Base-by-base conservation (phyloP, 2,329 filamentous ascomycete species). In the Massarina eburnea region DNA sequence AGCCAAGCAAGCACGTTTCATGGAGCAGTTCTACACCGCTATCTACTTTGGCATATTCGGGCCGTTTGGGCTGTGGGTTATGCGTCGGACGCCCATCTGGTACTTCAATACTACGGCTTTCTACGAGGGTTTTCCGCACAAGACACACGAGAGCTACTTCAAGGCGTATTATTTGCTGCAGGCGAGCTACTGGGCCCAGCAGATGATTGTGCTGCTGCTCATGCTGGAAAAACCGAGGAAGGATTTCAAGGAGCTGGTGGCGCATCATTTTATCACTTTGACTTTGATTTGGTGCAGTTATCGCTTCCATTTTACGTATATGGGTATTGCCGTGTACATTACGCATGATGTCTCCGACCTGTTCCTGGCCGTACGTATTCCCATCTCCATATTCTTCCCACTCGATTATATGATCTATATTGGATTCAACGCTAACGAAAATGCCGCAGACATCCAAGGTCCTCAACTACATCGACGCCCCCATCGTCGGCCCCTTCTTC, bases 81-180 rank as follows among this genome's bases (percentile, higher is more conserved):
- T 97, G 91, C 87, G 81, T 64, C 80, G 82, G 52, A 92, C 89
- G n/a, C 86, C 91, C 7, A 84, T 96, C 33, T 96, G 91, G 92
- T 96, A 95, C 72, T 96, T 95, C 80, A 91, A 95, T 74, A 94
- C 89, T 2, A 78, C 76, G 21, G 89, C 84, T 70, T 95, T 96
- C 89, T 96, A 95, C 72, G 89, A 92, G 70, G 78, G 77, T 15
- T 96, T 90, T 70, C 91, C 91, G 4, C 91, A 96, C 72, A 80
- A 81, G 60, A 85, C 86, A 21, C 90, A 95, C 66, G 85, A 88
- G 52, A 88, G 78, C 46, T 61, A 80, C 30, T 91, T 96, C 81
- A 97, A 97, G 77, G 90, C 92, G 49, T 97, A 96, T 75, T 97
- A 97, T 70, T 79, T 97, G 53, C 88, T 96, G 61, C 85, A 97